These are phyloP conservation scores for Syzygium aqueum DNA, from an alignment of 345 rosid genomes.

Conservation along the genomic window DNA sequence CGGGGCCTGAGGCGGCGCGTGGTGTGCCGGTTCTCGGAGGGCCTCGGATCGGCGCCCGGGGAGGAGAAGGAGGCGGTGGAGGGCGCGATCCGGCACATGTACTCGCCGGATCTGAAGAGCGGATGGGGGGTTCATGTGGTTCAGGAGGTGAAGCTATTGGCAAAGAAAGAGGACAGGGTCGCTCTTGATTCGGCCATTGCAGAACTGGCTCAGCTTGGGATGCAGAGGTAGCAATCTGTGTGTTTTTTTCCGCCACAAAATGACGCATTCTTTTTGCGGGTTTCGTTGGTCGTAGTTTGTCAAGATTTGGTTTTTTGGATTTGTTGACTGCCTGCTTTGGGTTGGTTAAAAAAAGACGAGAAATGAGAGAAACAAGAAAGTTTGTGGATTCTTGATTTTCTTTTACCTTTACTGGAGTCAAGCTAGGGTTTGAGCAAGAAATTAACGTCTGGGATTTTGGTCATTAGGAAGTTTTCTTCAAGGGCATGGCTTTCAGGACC, in stretches of 20 bases:
- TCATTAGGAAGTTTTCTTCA: not conserved
- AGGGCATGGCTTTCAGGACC: not conserved
- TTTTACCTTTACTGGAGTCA: not conserved
- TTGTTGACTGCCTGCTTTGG: not conserved
- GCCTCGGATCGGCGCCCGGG: conserved; percentile 50
- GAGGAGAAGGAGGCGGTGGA: conserved; percentile 38
- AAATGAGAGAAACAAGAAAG: not conserved
- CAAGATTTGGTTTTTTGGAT: not conserved
- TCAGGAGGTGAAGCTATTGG: conserved; percentile 82
- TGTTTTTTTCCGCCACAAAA: not conserved
- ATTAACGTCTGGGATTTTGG: not conserved
- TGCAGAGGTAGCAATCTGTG: conserved; percentile 54
- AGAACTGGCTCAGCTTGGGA: conserved; percentile 74
- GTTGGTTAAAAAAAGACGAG: not conserved
- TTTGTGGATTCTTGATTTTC: not conserved
- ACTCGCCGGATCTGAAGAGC: conserved; percentile 92
- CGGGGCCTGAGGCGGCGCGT: conserved; percentile 19
- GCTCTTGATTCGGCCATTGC: conserved; percentile 66
- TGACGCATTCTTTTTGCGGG: not conserved
- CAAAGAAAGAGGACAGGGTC: conserved; percentile 62
- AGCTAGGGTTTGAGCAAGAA: not conserved
- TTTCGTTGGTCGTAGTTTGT: conserved; percentile 1
- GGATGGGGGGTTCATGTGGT: conserved; percentile 99
- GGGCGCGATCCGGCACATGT: conserved; percentile 71
- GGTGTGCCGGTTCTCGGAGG: conserved; percentile 63